A percentile compares a stretch with the other conserved stretches of the same genome.
Evolutionary conservation across 805 yeast species (phyloP).

Genomic region (Schwanniomyces polymorphus): DNA sequence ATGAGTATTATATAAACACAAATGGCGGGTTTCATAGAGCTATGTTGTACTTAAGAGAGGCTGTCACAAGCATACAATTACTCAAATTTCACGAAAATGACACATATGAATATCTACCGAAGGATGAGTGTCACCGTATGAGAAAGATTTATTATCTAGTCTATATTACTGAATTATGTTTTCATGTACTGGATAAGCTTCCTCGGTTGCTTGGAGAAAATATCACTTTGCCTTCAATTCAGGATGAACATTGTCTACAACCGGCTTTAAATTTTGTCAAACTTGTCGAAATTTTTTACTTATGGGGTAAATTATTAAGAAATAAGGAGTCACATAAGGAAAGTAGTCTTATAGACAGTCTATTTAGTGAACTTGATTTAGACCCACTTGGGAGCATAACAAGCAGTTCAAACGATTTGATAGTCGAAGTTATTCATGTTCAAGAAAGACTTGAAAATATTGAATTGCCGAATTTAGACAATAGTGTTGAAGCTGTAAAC

Average conservation of each 20-base stretch:
- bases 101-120: constrained; percentile 21
- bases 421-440: too few species aligned
- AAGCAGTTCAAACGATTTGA: too few species aligned
- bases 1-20: constrained; percentile 30
- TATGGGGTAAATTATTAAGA: constrained; percentile 37
- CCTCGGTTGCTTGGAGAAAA: constrained; percentile 37
- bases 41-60: constrained; percentile 33
- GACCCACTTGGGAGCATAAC: too few species aligned
- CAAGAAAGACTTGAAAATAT: too few species aligned
- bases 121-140: constrained; percentile 35
- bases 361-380: too few species aligned
- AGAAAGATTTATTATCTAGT: constrained; percentile 35
- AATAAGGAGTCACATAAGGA: constrained; percentile 19
- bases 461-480: too few species aligned
- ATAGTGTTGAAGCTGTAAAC: constrained; percentile 17
- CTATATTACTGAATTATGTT: constrained; percentile 37
- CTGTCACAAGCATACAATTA: constrained; percentile 36
- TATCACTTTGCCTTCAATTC: constrained; percentile 32
- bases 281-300: constrained; percentile 33
- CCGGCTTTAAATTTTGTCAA: constrained; percentile 33
- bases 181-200: constrained; percentile 36
- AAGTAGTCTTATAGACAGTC: too few species aligned
- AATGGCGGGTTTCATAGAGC: constrained; percentile 27
- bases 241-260: constrained; percentile 35
- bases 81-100: constrained; percentile 30